Evolutionary conservation across 257 asterid species (phyloP), one percentile per base, ranked within the genome.

Genomic region (Nicotiana sylvestris): DNA sequence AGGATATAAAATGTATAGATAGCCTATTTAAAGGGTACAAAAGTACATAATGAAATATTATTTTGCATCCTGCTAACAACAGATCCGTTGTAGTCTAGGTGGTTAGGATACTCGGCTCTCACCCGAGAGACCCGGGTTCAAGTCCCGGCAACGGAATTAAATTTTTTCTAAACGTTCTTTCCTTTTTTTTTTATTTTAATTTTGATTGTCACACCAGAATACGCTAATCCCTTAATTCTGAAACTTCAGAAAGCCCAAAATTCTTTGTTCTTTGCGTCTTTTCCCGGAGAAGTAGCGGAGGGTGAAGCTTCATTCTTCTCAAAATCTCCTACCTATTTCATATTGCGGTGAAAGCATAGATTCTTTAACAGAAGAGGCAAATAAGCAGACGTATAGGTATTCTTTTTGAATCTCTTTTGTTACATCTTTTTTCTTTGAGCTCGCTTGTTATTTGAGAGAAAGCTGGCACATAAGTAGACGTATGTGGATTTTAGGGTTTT

Each of bases 91-190:
- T 93, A 90, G 93, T 95, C 97, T 95, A 93, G 97, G 30, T 95
- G 99, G 96, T 95, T 43, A 91, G 97, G 97, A 94, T 92, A 94
- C 93, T 92, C 94, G 97, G 96, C 97, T 94, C 98, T 94, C 97
- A 95, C 97, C 99, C 94, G 95, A 90, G 94, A 89, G 97, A 91
- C 95, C 95, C 92, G 96, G 91, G 97, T 95, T 93, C 97, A 74
- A 90, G 91, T 90, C 95, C 98, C 96, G 97, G 97, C 96, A 94
- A 91, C 64, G 80, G 64, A 74, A 74, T 5, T 3, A 0, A 0
- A 1, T 21, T 35, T 13, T 30, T 0, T 37, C 6, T 39, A 0
- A 16, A 56, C 18, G 1, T 1, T 64, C 6, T 12, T 53, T 53
- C 18, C 58, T 4, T 13, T 3, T 53, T 53, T 2, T 53, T 49